Conservation (phyloP, 371 early-diverging fungal species). For the Smittium mucronatum region DNA sequence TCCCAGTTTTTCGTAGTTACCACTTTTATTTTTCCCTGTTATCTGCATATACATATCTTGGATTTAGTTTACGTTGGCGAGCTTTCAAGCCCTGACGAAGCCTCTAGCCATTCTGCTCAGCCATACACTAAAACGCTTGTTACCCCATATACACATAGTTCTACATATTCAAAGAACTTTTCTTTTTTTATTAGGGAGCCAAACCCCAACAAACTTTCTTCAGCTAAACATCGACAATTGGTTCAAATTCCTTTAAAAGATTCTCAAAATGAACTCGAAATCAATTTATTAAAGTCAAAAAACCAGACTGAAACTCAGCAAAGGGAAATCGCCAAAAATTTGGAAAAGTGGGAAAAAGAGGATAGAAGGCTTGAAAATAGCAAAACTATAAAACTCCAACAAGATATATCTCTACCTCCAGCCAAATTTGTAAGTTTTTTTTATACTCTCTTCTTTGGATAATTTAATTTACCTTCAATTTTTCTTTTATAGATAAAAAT, state of each 20-base stretch:
- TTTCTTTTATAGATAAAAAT: conserved; percentile 46
- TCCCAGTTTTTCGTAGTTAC: no score
- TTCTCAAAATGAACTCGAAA: conserved; percentile 65
- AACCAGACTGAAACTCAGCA: conserved; percentile 56
- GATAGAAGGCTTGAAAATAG: conserved; percentile 71
- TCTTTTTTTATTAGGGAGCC: no score
- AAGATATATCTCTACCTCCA: conserved; percentile 63
- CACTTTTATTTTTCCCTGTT: no score
- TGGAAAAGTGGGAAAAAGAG: conserved; percentile 55
- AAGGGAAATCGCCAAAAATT: conserved; percentile 57
- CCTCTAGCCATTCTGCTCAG: no score
- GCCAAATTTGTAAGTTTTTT: conserved; percentile 48
- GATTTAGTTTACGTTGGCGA: no score
- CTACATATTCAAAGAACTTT: no score
- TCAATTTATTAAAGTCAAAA: conserved; percentile 77
- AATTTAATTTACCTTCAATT: not conserved
- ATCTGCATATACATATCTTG: no score
- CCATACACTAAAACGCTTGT: no score
- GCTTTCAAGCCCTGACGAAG: no score
- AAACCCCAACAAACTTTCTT: no score
- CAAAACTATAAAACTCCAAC: conserved; percentile 55
- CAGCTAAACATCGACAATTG: conserved; percentile 55
- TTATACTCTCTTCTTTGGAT: not conserved
- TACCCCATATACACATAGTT: no score
- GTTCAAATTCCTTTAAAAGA: conserved; percentile 88